phyloP scores from a whole-genome alignment of 192 early-diverging fungal genomes.

The Coemansia sp. region DNA sequence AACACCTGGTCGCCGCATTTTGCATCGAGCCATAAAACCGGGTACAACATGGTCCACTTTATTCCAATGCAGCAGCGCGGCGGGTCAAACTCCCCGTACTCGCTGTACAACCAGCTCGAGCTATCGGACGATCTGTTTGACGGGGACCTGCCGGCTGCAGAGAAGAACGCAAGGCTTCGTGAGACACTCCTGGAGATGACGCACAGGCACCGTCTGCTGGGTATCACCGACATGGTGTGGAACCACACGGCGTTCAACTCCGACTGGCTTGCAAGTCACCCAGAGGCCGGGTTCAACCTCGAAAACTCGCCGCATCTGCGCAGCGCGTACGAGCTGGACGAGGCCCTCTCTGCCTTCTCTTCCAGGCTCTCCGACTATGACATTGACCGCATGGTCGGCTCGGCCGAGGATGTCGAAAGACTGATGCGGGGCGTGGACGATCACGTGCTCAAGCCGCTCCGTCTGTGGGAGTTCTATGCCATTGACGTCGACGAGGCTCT shows the following conservation, averaged over 20 bases:
- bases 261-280: conserved; percentile 93
- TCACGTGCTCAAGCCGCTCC: conserved; percentile 60
- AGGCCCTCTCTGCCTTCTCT: conserved; percentile 75
- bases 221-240: conserved; percentile 95
- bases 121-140: conserved; percentile 87
- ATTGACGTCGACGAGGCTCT: conserved; percentile 62
- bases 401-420: conserved; percentile 64
- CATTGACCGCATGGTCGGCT: conserved; percentile 59
- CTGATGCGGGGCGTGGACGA: conserved; percentile 63
- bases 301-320: conserved; percentile 91
- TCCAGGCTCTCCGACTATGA: conserved; percentile 57
- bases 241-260: conserved; percentile 96
- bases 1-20: conserved; percentile 75
- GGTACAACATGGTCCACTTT: conserved; percentile 99
- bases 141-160: conserved; percentile 45
- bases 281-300: conserved; percentile 96
- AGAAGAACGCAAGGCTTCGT: conserved; percentile 64
- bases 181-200: conserved; percentile 61
- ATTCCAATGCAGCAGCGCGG: conserved; percentile 92
- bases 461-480: conserved; percentile 90
- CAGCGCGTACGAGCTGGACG: conserved; percentile 91
- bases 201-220: conserved; percentile 69
- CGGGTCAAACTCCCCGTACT: conserved; percentile 95
- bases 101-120: conserved; percentile 92
- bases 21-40: conserved; percentile 65